Base-by-base conservation (phyloP, 2,329 filamentous ascomycete genomes). In the Diaporthe citriasiana region DNA sequence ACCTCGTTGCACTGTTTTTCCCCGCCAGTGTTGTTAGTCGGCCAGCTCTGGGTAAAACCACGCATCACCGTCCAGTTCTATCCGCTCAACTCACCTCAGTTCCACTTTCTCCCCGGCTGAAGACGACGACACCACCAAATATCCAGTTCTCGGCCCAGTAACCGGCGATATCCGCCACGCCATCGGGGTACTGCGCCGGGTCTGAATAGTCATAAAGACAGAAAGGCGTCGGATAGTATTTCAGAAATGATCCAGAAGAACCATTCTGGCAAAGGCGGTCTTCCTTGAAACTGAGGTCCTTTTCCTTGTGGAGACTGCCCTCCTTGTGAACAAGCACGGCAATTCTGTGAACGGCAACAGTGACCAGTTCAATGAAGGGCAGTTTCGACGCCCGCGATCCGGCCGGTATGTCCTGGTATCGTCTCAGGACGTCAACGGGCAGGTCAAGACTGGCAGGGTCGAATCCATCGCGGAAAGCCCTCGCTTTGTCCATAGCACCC, bases 141-240 rank as follows among this genome's bases (percentile, higher is more conserved):
- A 69, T 55, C 35, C 35, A 55, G 50, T 69, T 40, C 65, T 69
- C 65, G n/a, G 47, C 65, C 65, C 65, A 69, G 35, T 69, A 69
- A 1, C 66, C 66, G 1, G 38, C 19, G 3, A 70, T 9, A 5
- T 70, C 66, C 3, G 35, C 38, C 9, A 57, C 38, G 2, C 66
- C 66, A 9, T 70, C 66, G 2, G 35, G 51, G 35, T 70, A 70
- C 38, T 35, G 38, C 1, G 1, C 38, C 1, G 51, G 25, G 30
- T 70, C 42, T 13, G 27, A 40, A 27, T 70, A 57, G 6, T 47
- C 27, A 1, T 17, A 1, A 7, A 70, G 66, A 9, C 38, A 45
- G 38, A 70, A 70, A 3, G 66, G 51, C 9, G 66, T 57, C 3
- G 66, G 66, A 15, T 70, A 22, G 10, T 22, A 47, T 27, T 47